Evolutionary conservation across 768 basidiomycete genomes (phyloP).

Genomic region (Albatrellus ellisii): DNA sequence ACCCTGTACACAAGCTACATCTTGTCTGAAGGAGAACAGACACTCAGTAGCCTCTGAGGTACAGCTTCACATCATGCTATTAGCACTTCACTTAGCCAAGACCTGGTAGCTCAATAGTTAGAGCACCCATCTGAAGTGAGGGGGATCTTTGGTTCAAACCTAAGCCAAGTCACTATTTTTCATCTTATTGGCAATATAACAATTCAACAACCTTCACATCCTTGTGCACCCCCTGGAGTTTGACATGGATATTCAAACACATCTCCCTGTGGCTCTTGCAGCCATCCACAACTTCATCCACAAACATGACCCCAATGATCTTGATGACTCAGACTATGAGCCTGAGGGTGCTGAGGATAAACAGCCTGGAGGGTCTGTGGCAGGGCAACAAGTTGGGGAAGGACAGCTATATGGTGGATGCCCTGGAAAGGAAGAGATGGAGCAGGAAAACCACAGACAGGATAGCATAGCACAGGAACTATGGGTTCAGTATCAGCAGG

Average conservation of each 20-base stretch:
- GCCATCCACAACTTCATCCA: constrained; percentile 23
- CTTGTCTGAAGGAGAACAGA: no score
- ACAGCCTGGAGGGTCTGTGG: constrained; percentile 1
- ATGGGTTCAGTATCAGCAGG: constrained; percentile 29
- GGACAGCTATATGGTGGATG: no score
- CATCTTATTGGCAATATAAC: no score
- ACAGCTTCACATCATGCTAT: no score
- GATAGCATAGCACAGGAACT: constrained; percentile 21
- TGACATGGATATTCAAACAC: constrained; percentile 17
- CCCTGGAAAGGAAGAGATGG: constrained; percentile 6
- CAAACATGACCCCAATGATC: constrained; percentile 16
- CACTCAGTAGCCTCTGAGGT: no score
- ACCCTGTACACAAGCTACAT: no score
- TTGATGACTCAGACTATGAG: not conserved
- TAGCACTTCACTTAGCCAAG: no score
- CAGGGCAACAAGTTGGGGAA: not conserved
- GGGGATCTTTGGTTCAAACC: no score
- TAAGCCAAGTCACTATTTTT: no score
- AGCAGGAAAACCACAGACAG: constrained; percentile 7
- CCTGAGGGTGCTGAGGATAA: not conserved
- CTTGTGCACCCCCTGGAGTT: constrained; percentile 14
- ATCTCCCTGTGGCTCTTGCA: constrained; percentile 17
- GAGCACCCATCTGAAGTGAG: no score
- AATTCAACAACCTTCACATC: no score
- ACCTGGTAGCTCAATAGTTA: no score